Percentiles rank a stretch among this genome's conserved stretches.
Conservation (phyloP, 192 early-diverging fungal genomes). For the Coemansia sp. region DNA sequence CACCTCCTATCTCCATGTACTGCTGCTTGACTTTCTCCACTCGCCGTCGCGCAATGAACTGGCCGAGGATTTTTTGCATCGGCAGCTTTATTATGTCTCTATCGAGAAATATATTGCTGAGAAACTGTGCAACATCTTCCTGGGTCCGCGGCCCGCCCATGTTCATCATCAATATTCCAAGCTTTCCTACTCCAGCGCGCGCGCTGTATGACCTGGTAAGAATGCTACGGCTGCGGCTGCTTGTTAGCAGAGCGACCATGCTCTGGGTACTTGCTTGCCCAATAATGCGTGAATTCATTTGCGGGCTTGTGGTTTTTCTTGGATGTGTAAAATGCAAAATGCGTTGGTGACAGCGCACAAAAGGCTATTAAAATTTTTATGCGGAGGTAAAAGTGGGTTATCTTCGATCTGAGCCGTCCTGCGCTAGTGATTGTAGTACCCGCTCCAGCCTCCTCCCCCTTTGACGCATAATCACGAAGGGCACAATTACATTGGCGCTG, state of each 20-base stretch:
- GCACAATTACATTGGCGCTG: not conserved
- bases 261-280: not conserved
- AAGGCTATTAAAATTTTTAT: not conserved
- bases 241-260: not conserved
- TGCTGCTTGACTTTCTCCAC: conserved; percentile 85
- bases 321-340: not conserved
- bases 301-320: not conserved
- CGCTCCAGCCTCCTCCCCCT: not conserved
- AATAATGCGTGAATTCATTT: not conserved
- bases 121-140: conserved; percentile 76
- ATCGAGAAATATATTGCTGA: conserved; percentile 83
- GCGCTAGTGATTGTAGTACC: not conserved
- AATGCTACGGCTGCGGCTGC: not conserved
- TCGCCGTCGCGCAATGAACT: conserved; percentile 77
- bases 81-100: conserved; percentile 90
- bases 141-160: conserved; percentile 85
- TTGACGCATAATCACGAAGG: not conserved
- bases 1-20: conserved; percentile 91
- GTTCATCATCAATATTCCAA: conserved; percentile 89
- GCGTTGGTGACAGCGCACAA: not conserved
- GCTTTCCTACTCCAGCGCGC: conserved; percentile 30
- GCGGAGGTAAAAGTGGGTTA: not conserved
- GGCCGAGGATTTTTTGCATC: conserved; percentile 68
- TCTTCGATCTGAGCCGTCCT: not conserved
- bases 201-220: conserved; percentile 18